Evolutionary conservation across 768 basidiomycete genomes (phyloP), one percentile per base, ranked within the genome.

Genomic region (Hydnum rufescens): DNA sequence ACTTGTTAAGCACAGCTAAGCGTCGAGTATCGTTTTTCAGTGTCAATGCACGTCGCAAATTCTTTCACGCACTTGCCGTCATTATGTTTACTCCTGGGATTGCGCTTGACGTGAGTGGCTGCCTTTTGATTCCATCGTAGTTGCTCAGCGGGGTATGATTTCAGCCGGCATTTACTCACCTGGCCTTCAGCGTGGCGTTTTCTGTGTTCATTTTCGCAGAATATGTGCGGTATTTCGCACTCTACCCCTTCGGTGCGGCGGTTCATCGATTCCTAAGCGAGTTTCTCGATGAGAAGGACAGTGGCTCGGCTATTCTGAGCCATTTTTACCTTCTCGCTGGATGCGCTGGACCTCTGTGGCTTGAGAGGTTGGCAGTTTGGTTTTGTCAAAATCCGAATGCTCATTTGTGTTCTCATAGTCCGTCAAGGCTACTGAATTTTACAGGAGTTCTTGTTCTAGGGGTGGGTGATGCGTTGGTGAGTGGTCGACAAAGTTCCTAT

Each of bases 231-330:
- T 99, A 96, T 66, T 99, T 97, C 66, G 95, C 95, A 32, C 75
- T 99, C 47, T 96, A 95, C 67, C 95, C 95, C 2, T 85, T 96
- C 59, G 89, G 90, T 13, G 92, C 85, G 5, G 70, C 77, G 6
- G 77, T 99, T 19, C 95, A 99, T 66, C 68, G 96, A 52, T 99
- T 99, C 66, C 79, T 99, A 77, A 85, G 83, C 67, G 95, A 99
- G 64, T 99, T 99, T 62, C 70, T 97, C 63, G 95, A 99, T 67
- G 74, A 81, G 59, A 86, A 87, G 67, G 95, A 99, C 65, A 74
- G 80, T 48, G 95, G 95, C 2, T 93, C 92, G 6, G 95, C 90
- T 25, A 92, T 99, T 59, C 65, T 99, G 58, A 92, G 89, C 60
- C 95, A 99, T 66, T 99, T 99, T 63, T 99, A 96, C 67, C 69